Conservation (phyloP, 2,329 filamentous ascomycete genomes). For the Colletotrichum aenigma region DNA sequence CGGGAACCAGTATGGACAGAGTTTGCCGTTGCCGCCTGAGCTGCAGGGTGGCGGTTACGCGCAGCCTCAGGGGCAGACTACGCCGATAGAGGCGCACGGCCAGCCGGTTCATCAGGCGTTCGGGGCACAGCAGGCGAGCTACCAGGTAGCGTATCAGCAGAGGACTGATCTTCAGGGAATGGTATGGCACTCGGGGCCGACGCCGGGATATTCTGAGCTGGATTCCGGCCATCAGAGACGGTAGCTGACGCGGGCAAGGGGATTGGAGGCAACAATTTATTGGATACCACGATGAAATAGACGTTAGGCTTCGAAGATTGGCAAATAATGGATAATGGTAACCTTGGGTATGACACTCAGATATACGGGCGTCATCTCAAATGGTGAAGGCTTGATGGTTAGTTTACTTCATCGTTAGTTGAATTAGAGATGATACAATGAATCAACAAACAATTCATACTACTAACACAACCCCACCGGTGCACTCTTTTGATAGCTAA, state of each 20-base stretch:
- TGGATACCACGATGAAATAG: background rate
- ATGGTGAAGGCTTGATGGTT: too few relatives aligned
- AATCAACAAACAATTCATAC: background rate
- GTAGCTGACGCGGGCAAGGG: rapidly evolving
- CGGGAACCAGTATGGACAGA: slow-evolving; percentile 14
- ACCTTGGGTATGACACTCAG: rapidly evolving
- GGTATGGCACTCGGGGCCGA: slow-evolving; percentile 40
- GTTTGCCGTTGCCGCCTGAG: slow-evolving; percentile 15
- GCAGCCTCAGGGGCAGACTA: background rate
- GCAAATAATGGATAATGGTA: background rate
- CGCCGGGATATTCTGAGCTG: slow-evolving; percentile 33
- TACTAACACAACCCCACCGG: rapidly evolving
- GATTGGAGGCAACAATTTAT: rapidly evolving
- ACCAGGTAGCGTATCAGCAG: slow-evolving; percentile 20
- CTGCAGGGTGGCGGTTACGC: slow-evolving; percentile 2
- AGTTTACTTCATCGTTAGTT: too few relatives aligned
- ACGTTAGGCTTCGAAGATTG: background rate
- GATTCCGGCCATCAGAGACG: background rate
- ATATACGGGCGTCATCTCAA: background rate
- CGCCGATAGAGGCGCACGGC: background rate
- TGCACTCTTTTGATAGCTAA: background rate
- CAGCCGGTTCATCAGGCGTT: slow-evolving; percentile 5
- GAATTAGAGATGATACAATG: background rate
- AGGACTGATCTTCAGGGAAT: slow-evolving; percentile 18
- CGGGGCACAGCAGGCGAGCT: background rate